Base-by-base conservation (phyloP, 768 basidiomycete genomes). In the Boletellus ananiceps region DNA sequence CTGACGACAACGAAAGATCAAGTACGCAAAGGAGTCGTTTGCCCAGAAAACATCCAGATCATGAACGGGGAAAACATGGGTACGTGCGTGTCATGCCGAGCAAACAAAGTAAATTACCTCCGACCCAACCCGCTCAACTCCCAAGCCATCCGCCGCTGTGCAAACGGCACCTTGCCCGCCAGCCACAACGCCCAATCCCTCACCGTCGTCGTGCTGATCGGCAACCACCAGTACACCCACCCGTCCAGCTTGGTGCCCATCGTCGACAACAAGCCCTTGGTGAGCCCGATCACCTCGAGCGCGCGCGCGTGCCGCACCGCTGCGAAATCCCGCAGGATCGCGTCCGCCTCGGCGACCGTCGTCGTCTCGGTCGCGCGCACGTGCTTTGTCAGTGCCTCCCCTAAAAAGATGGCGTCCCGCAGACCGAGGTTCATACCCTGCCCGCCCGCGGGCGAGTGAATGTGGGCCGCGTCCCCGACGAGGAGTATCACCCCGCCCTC, bases 381-480 rank as follows among this genome's bases (percentile, higher is more conserved):
- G 56, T 76, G 76, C 27, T 67, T 62, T 19, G 61, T 59, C 40
- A 82, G 57, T 0, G 62, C 69, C 14, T 74, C 69, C 5, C 72
- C 78, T 12, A 81, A 66, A 40, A 69, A 65, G 13, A 79, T 54
- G 1, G 75, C 78, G 47, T 81, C 80, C 11, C 80, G 72, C 19
- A 82, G 59, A 9, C 79, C 79, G 21, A 81, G 71, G 51, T 80
- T 80, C 79, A 82, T 77, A 7, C 80, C 80, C 52, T 81, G 80
- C 0, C 80, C 80, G 3, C 80, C 79, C 2, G 71, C 69, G 4
- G 80, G 79, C 1, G 80, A 76, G 47, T 80, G 80, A 41, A 79
- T 73, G 18, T 77, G 70, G 18, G 79, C 80, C 1, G 79, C 78
- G 54, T 78, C 76, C 1, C 75, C 75, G 2, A 74, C 42, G 39